Percentiles rank a stretch among this genome's conserved stretches.
Conservation (phyloP, 2,329 filamentous ascomycete species). For the Graphilbum ipis-grandicollis region DNA sequence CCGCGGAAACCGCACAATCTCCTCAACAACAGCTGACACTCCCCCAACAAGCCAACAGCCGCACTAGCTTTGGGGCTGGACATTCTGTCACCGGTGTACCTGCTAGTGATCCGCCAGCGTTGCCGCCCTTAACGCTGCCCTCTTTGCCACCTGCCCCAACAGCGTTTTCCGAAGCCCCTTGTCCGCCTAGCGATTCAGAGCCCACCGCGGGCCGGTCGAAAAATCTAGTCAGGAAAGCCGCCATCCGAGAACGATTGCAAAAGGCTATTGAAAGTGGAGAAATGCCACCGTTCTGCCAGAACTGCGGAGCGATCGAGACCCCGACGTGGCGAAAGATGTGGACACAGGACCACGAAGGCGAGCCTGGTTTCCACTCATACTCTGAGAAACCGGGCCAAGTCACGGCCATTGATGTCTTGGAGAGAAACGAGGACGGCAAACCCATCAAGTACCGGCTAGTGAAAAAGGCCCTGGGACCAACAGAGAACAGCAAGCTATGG, state of each 20-base stretch:
- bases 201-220: constrained; percentile 33
- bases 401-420: constrained; percentile 54
- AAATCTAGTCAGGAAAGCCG: constrained; percentile 45
- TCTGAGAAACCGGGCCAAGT: constrained; percentile 57
- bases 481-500: constrained; percentile 50
- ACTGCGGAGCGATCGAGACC: constrained; percentile 90
- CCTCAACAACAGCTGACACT: too few species aligned
- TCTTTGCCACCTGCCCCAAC: constrained; percentile 12
- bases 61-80: too few species aligned
- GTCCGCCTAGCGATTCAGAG: constrained; percentile 25
- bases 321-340: constrained; percentile 92
- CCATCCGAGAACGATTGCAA: constrained; percentile 41
- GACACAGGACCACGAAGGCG: constrained; percentile 56
- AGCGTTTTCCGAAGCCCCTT: constrained; percentile 20
- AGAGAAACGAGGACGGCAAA: constrained; percentile 43
- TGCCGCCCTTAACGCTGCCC: constrained; percentile 14
- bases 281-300: constrained; percentile 75
- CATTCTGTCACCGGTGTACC: too few species aligned
- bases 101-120: constrained; percentile 27
- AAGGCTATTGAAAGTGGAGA: constrained; percentile 58
- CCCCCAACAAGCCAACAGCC: too few species aligned
- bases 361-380: constrained; percentile 51
- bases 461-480: constrained; percentile 51
- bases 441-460: constrained; percentile 54
- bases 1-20: too few species aligned